A percentile compares a stretch with the other conserved stretches of the same genome.
phyloP scores from a whole-genome alignment of 441 rosid species.

The Corymbia calophylla region DNA sequence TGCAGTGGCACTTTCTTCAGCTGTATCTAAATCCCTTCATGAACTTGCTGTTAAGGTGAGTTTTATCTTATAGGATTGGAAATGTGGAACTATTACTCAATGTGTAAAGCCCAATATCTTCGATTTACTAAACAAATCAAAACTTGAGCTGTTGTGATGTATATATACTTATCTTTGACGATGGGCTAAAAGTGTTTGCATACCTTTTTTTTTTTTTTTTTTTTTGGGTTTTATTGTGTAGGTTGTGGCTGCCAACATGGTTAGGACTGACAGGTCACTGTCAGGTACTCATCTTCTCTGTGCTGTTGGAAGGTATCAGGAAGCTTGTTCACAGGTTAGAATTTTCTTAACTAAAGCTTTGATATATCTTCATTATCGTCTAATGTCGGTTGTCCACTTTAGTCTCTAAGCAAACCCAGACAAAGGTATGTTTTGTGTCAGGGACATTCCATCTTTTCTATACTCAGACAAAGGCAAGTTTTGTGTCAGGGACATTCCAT shows the following conservation, averaged over 20 bases:
- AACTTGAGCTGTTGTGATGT: neutral
- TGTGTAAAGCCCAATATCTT: neutral
- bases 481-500: no score
- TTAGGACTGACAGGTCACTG: slow-evolving; percentile 79
- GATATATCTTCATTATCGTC: neutral
- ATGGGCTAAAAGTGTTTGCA: neutral
- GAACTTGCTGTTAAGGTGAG: slow-evolving; percentile 94
- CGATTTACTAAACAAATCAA: neutral
- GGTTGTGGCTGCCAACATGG: slow-evolving; percentile 99
- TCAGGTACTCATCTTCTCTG: slow-evolving; percentile 95
- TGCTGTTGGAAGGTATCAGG: slow-evolving; percentile 97
- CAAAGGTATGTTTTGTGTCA: neutral
- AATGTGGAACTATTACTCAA: neutral
- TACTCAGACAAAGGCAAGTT: no score
- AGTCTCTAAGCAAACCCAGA: neutral
- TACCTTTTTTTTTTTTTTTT: neutral
- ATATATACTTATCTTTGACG: neutral
- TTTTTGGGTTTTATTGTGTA: slow-evolving; percentile 14
- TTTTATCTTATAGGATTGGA: neutral
- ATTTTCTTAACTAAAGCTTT: neutral
- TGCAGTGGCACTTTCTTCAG: slow-evolving; percentile 96
- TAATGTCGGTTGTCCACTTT: neutral
- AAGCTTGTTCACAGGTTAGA: slow-evolving; percentile 97
- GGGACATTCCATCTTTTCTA: neutral
- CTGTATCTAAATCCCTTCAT: slow-evolving; percentile 91